Evolutionary conservation across 2,329 filamentous ascomycete genomes (phyloP), one percentile per base, ranked within the genome.

Genomic region (Neofusicoccum umdonicola): DNA sequence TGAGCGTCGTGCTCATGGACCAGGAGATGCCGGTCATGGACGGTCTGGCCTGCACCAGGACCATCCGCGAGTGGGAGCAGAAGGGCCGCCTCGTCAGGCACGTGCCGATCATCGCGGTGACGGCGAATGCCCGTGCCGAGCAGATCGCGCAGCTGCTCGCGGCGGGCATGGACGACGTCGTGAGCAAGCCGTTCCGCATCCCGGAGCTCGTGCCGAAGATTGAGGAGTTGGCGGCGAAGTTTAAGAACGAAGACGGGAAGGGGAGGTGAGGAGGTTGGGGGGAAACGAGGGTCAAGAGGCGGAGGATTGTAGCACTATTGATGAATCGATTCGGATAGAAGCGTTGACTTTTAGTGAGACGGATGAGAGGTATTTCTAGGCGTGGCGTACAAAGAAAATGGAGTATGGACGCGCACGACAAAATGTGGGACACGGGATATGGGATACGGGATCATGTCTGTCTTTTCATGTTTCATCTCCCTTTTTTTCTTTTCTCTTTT

Each of bases 181-280:
- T 84, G 3, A 77, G 74, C 34, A 83, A 84, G 67, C 82, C 82
- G 0, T 84, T 84, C 67, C 73, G 81, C n/a, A 83, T 83, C 37
- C 75, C 76, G 3, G 81, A 83, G 47, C 69, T 84, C 31, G 74
- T 83, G 17, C 81, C 81, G 1, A 83, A 83, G 71, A 83, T 84
- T 57, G 80, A 83, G 64, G 80, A 83, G 66, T 67, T 83, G 60
- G 74, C 78, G 19, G 62, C 15, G 7, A 48, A 6, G 50, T 63
- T 42, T n/a, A n/a, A 4, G 37, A 41, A 41, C 4, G 19, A 11
- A 6, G 45, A 35, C 1, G n/a, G 19, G 37, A 35, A 31, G 13
- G 11, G 22, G 35, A 27, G 22, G 6, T 15, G 15, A 34, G 15
- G 35, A 41, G 19, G 6, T 15, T 15, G 7, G 13, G 12, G 17